Conservation (phyloP, 2,329 filamentous ascomycete genomes). For the Fonsecaea erecta region DNA sequence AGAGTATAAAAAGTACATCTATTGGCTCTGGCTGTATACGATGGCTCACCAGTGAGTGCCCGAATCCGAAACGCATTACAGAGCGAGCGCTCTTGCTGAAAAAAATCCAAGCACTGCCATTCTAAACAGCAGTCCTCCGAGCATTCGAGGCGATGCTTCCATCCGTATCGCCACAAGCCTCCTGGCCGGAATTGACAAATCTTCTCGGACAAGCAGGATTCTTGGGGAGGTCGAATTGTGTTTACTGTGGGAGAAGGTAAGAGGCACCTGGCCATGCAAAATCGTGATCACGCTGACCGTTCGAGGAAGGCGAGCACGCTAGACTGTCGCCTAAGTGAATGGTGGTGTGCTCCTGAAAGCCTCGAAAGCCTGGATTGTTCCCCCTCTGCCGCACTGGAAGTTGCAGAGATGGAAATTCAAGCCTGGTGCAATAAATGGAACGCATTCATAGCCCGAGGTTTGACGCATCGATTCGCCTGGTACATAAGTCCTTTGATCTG, state of each 20-base stretch:
- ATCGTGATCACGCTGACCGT: neutral
- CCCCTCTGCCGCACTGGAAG: neutral
- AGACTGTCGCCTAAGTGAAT: constrained; percentile 2
- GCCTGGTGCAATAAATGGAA: neutral
- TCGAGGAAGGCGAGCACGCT: neutral
- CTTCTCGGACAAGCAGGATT: neutral
- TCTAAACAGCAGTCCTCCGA: constrained; percentile 1
- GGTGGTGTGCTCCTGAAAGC: constrained; percentile 1
- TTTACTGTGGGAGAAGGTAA: constrained; percentile 7
- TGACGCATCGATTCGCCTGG: neutral
- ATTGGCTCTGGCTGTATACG: constrained; percentile 1
- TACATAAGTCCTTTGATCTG: neutral
- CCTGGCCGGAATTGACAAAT: neutral
- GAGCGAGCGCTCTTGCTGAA: neutral
- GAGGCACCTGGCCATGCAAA: neutral
- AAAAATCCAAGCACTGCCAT: neutral
- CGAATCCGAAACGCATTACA: neutral
- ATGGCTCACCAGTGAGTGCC: constrained; percentile 1
- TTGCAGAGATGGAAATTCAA: neutral
- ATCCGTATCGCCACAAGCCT: neutral
- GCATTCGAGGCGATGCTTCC: neutral
- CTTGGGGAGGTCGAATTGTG: constrained; percentile 1
- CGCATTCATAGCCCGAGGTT: neutral
- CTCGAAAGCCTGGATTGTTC: constrained; percentile 1
- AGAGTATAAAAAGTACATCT: constrained; percentile 5